Conservation (phyloP, 2,329 filamentous ascomycete species). For the Cladobotryum mycophilum region DNA sequence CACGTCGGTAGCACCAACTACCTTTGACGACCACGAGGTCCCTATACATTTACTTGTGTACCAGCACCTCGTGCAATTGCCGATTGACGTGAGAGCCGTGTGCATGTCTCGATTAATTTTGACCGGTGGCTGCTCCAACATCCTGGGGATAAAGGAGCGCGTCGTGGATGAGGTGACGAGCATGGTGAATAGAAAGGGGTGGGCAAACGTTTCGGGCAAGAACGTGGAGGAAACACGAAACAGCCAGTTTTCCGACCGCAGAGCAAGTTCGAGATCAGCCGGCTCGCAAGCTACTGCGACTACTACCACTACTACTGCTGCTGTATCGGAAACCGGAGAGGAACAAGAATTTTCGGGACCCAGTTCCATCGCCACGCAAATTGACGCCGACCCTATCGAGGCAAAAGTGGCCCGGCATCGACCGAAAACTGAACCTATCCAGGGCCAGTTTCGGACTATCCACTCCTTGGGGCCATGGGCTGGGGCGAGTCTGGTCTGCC, state of each 20-base stretch:
- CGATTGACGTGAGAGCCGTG: constrained; percentile 72
- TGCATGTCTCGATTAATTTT: constrained; percentile 90
- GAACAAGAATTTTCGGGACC: constrained; percentile 17
- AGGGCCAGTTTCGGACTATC: constrained; percentile 58
- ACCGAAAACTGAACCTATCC: constrained; percentile 35
- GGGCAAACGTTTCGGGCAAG: constrained; percentile 70
- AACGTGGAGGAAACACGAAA: constrained; percentile 50
- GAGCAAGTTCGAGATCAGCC: constrained; percentile 17
- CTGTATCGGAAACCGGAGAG: constrained; percentile 20
- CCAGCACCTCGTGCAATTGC: constrained; percentile 64
- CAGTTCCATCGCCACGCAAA: constrained; percentile 19
- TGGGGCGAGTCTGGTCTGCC: constrained; percentile 64
- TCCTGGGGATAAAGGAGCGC: constrained; percentile 73
- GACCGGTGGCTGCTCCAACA: constrained; percentile 70
- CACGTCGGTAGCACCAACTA: constrained; percentile 39
- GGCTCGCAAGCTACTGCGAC: constrained; percentile 11
- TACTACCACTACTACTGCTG: constrained; percentile 16
- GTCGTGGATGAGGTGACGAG: constrained; percentile 67
- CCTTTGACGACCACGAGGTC: constrained; percentile 81
- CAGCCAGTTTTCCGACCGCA: constrained; percentile 21
- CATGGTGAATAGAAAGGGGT: constrained; percentile 63
- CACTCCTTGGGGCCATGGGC: constrained; percentile 69
- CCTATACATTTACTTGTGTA: constrained; percentile 74
- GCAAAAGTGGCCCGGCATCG: constrained; percentile 31
- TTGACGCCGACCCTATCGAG: constrained; percentile 27